Percentiles rank a stretch among this genome's conserved stretches.
phyloP scores from a whole-genome alignment of 1,284 basidiomycete genomes.

The Tetrapyrgos nigripes region DNA sequence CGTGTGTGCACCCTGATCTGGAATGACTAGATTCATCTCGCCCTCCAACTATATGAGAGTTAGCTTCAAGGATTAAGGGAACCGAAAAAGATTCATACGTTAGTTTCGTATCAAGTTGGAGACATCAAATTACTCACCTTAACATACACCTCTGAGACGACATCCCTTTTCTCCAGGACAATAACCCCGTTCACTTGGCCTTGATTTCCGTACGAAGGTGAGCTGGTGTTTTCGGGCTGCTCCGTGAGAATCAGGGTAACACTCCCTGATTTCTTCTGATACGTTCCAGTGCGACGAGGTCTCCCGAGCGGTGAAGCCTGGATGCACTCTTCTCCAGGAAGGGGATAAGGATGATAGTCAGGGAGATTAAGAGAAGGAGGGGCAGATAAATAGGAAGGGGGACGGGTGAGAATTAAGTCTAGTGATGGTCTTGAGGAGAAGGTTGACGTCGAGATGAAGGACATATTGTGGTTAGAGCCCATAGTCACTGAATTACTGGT shows the following conservation, averaged over 20 bases:
- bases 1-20: constrained; percentile 44
- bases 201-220: constrained; percentile 41
- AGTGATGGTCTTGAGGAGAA: no score
- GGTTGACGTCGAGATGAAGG: no score
- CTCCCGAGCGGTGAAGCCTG: constrained; percentile 38
- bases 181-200: constrained; percentile 43
- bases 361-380: constrained; percentile 39
- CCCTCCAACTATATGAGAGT: constrained; percentile 69
- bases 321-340: constrained; percentile 40
- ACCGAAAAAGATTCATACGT: neutral
- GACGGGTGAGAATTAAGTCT: constrained; percentile 21
- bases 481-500: no score
- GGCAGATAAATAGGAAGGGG: constrained; percentile 40
- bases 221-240: constrained; percentile 38
- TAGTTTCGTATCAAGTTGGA: constrained; percentile 8
- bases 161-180: constrained; percentile 44
- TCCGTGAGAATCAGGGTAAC: constrained; percentile 44
- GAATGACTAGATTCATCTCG: constrained; percentile 47
- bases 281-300: constrained; percentile 35
- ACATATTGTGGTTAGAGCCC: no score
- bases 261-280: constrained; percentile 38
- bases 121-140: constrained; percentile 43
- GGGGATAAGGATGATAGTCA: constrained; percentile 42
- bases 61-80: no score
- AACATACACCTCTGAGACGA: constrained; percentile 47